Percentiles rank a stretch among this genome's conserved stretches.
These are phyloP conservation scores for Cladorrhinum sp. DNA, from an alignment of 2,329 filamentous ascomycete genomes.

Conservation along the genomic window DNA sequence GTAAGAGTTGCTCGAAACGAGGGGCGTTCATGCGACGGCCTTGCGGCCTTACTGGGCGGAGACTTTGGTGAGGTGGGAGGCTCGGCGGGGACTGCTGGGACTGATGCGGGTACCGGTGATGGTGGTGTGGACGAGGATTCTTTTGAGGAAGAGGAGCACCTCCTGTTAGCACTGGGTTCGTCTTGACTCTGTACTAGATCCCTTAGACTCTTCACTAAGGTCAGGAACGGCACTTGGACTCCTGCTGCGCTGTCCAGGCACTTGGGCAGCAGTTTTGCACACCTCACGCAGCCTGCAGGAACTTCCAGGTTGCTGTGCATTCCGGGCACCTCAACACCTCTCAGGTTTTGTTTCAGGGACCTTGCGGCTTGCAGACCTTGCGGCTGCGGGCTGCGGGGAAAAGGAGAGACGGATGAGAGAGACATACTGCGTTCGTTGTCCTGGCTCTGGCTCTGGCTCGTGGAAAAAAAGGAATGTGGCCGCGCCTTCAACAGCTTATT, in stretches of 20 bases:
- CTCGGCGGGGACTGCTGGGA: conserved; percentile 12
- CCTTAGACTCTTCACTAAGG: background rate
- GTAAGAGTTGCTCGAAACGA: conserved; percentile 33
- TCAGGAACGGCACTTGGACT: background rate
- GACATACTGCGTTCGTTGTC: conserved; percentile 28
- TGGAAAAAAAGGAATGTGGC: conserved; percentile 28
- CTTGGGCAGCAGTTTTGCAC: background rate
- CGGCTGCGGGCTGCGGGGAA: background rate
- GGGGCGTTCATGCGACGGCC: conserved; percentile 25
- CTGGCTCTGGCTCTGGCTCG: conserved; percentile 26
- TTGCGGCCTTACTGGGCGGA: conserved; percentile 17
- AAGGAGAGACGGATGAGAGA: conserved; percentile 3
- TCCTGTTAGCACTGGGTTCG: conserved; percentile 2
- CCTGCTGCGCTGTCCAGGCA: background rate
- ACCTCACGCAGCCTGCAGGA: background rate
- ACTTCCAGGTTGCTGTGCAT: background rate
- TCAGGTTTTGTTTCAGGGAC: background rate
- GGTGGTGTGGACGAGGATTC: conserved; percentile 4
- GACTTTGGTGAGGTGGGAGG: conserved; percentile 2
- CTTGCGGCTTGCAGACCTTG: background rate
- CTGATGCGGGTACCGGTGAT: conserved; percentile 10
- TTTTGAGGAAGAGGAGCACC: background rate
- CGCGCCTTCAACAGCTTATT: conserved; percentile 28
- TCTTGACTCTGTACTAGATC: background rate
- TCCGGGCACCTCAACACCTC: background rate